Evolutionary conservation across 169 alveolate genomes (phyloP).

Genomic region (Babesia ovis): DNA sequence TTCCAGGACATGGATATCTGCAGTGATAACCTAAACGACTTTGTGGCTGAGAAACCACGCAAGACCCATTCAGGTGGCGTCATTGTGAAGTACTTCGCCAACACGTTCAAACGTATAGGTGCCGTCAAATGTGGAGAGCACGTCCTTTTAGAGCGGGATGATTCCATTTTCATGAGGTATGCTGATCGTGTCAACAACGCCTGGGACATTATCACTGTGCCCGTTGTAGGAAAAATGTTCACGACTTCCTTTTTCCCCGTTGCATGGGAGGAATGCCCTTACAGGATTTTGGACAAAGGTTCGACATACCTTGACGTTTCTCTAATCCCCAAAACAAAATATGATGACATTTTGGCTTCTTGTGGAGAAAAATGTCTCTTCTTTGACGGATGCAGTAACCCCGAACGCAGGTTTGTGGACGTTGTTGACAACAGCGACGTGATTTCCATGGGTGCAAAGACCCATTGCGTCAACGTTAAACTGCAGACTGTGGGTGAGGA

Average conservation of each 20-base stretch:
- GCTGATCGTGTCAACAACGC: not conserved
- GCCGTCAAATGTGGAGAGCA: conserved; percentile 32
- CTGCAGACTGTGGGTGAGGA: not conserved
- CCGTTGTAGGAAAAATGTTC: conserved; percentile 12
- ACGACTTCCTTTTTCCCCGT: conserved; percentile 18
- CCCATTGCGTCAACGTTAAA: conserved; percentile 21
- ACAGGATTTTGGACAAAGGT: conserved; percentile 4
- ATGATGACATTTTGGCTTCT: not conserved
- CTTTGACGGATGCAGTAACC: conserved; percentile 60
- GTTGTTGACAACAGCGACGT: conserved; percentile 16
- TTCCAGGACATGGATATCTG: conserved; percentile 49
- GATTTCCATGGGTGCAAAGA: conserved; percentile 12
- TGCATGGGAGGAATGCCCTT: conserved; percentile 24
- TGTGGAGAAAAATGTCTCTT: conserved; percentile 59
- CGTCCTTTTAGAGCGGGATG: conserved; percentile 27
- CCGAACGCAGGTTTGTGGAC: conserved; percentile 26
- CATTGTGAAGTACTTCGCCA: not conserved
- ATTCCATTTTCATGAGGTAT: conserved; percentile 30
- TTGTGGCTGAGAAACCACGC: not conserved
- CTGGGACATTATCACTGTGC: conserved; percentile 13
- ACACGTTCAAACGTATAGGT: conserved; percentile 20
- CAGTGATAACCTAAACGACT: not conserved
- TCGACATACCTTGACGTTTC: conserved; percentile 17
- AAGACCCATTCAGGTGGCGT: not conserved
- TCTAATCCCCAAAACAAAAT: not conserved